Evolutionary conservation across 306 rosid genomes (phyloP).

Genomic region (Fragaria nilgerrensis): DNA sequence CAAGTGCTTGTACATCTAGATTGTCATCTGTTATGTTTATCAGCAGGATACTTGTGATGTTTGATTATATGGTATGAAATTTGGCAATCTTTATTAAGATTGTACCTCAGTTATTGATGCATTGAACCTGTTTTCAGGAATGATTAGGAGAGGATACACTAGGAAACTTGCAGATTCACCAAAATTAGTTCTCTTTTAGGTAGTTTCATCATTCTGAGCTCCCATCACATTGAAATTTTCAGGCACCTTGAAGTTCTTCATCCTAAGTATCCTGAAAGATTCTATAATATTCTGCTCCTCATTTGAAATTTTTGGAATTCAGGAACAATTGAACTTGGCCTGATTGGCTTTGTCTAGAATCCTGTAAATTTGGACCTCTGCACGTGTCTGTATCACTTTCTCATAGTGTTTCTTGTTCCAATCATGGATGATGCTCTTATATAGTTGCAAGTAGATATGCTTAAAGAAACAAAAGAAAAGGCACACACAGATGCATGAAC

Average conservation of each 20-base stretch:
- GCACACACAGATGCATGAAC: not conserved
- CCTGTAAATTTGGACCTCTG: not conserved
- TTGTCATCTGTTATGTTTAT: not conserved
- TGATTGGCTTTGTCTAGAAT: not conserved
- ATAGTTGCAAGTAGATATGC: not conserved
- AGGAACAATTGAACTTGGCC: slow-evolving; percentile 1
- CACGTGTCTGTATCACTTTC: not conserved
- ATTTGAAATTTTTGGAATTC: not conserved
- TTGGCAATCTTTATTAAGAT: not conserved
- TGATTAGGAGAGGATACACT: not conserved
- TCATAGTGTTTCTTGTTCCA: not conserved
- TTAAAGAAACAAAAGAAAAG: not conserved
- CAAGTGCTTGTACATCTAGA: not conserved
- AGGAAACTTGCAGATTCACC: not conserved
- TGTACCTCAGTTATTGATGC: not conserved
- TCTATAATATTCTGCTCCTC: not conserved
- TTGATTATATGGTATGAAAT: not conserved
- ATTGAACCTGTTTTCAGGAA: not conserved
- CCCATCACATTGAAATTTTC: not conserved
- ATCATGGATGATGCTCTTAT: not conserved
- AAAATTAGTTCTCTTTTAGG: not conserved
- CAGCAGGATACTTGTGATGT: not conserved
- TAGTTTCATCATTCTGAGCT: not conserved
- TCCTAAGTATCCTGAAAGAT: not conserved
- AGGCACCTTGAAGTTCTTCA: not conserved